Conservation (phyloP, 1,284 basidiomycete species). For the Ustilago loliicola region DNA sequence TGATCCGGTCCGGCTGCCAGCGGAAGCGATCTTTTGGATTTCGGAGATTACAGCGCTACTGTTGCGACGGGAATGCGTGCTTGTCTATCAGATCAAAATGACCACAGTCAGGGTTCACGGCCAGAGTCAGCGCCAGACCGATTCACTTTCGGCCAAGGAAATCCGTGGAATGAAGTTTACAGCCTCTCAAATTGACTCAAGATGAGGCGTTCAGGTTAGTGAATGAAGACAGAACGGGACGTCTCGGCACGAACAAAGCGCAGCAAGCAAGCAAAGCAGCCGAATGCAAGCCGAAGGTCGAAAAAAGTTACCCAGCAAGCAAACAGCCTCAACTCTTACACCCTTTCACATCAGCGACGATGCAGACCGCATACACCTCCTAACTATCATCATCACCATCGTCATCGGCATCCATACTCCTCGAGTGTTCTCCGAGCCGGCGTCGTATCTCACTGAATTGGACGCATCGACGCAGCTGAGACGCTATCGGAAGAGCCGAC, state of each 20-base stretch:
- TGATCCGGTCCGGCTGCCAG: too few species aligned
- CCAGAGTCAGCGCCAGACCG: not conserved
- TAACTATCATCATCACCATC: not conserved
- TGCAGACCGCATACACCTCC: not conserved
- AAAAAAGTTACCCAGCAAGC: not conserved
- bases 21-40: too few species aligned
- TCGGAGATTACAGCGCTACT: too few species aligned
- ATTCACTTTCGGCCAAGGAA: not conserved
- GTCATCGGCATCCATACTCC: not conserved
- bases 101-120: not conserved
- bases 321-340: not conserved
- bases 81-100: not conserved
- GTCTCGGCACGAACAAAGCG: not conserved
- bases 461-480: not conserved
- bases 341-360: not conserved
- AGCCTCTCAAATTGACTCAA: not conserved
- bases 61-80: too few species aligned
- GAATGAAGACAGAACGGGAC: too few species aligned
- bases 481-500: constrained; percentile 1
- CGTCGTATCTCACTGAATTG: too few species aligned
- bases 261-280: not conserved
- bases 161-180: not conserved
- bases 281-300: too few species aligned
- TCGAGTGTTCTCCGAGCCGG: not conserved
- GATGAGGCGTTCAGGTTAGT: not conserved